phyloP scores from a whole-genome alignment of 768 basidiomycete species.

The Rhizopogon roseolus region DNA sequence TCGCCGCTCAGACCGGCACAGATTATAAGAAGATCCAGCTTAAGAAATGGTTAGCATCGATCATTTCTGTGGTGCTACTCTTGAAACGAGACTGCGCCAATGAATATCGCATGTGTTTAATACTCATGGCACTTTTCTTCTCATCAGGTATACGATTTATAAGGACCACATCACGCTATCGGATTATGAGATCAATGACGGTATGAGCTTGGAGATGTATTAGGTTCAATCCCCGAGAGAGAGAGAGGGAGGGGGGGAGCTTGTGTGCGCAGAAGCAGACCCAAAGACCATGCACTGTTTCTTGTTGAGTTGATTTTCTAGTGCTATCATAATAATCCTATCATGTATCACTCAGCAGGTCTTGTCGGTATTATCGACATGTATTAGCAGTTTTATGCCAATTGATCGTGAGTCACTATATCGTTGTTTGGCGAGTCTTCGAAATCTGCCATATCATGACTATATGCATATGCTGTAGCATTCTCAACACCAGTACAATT shows the following conservation, averaged over 20 bases:
- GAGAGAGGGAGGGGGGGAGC: too few relatives aligned
- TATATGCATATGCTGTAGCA: too few relatives aligned
- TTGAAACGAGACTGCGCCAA: not conserved
- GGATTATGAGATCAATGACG: slow-evolving; percentile 93
- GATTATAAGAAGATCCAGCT: slow-evolving; percentile 80
- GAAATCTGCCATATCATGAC: not conserved
- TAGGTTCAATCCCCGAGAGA: slow-evolving; percentile 26
- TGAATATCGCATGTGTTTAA: not conserved
- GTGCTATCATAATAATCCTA: not conserved
- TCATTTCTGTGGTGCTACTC: not conserved
- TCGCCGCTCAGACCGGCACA: slow-evolving; percentile 94
- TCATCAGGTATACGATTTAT: slow-evolving; percentile 81
- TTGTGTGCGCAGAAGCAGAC: not conserved
- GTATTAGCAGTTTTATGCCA: not conserved
- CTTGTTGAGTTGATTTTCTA: not conserved
- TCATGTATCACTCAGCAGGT: not conserved
- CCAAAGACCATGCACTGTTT: not conserved
- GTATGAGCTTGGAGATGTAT: slow-evolving; percentile 93
- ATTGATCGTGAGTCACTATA: not conserved
- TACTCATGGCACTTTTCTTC: not conserved
- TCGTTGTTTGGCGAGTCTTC: not conserved
- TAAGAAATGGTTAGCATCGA: slow-evolving; percentile 83
- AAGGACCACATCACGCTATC: slow-evolving; percentile 92
- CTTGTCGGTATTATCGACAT: not conserved
- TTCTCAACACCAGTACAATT: too few relatives aligned